Base-by-base conservation (phyloP, 192 early-diverging fungal species). In the Phycomyces blakesleeanus region DNA sequence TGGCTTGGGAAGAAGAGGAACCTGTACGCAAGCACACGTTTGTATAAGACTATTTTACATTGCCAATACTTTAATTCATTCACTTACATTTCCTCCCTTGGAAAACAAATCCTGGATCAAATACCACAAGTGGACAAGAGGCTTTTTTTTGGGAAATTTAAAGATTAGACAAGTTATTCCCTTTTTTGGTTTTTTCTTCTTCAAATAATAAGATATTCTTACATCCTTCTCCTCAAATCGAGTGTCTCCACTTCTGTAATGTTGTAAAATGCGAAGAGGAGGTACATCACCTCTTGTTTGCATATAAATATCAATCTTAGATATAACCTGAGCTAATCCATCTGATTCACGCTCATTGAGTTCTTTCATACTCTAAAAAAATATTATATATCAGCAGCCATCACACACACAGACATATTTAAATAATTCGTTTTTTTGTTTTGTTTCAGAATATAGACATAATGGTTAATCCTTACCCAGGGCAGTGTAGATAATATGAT, bases 401-500 rank as follows among this genome's bases (percentile, higher is more conserved):
- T 14, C n/a, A 24, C 25, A 58, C 26, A 20, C 5, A 50, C 50
- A 38, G 3, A 29, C 14, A 40, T 12, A 52, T 52, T 1, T 10
- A 29, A 25, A 7, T 9, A 0, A 24, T 18, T 9, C 5, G 8
- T 51, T 50, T 11, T 47, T 52, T 39, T n/a, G n/a, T n/a, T 21
- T 53, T 21, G 25, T 61, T 51, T 51, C 18, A 27, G 22, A 53
- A 9, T 10, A 22, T 50, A 26, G 40, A 47, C 11, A 14, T n/a
- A 3, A 6, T 47, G 1, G 11, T 47, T 11, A 6, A 47, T 47
- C 11, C 72, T 51, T 70, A 83, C 87, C 86, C 85, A 96, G 40
- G 94, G 95, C 59, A 97, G 78, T 41, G 88, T 83, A 34, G 85
- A 81, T 55, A 93, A 76, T 8, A 91, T 86, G 52, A 88, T 76